Base-by-base conservation (phyloP, 1,139 yeast species). In the Taphrina betulina region DNA sequence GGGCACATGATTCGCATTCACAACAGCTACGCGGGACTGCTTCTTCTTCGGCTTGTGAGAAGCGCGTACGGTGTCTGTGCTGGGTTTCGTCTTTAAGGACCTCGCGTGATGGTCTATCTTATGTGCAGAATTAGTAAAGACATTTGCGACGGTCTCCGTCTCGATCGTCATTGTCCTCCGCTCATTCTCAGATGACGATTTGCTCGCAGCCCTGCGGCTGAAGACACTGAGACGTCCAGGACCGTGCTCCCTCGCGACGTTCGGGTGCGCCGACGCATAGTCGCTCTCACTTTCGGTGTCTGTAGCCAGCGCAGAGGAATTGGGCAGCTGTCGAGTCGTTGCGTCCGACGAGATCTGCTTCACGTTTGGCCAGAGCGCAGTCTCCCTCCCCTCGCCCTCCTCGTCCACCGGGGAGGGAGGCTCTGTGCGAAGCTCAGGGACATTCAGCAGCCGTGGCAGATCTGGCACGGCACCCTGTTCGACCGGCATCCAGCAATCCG, bases 221-320 rank as follows among this genome's bases (percentile, higher is more conserved):
- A 50, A 50, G 46, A 50, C 54, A 24, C 54, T 50, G n/a, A 50
- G 40, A 2, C 54, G 14, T 14, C 54, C 54, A 7, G 45, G 45
- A 24, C 38, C 44, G 3, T 28, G 34, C 44, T 46, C 43, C 12
- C n/a, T 38, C 14, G 14, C 29, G 4, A 10, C 20, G 20, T 33
- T 50, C 5, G 46, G 17, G 5, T 16, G 38, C 7, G 38, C 28
- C 16, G 48, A 43, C 8, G 17, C 14, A 14, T 43, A 43, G 2
- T 29, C 48, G 20, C 38, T 20, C 20, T 43, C 48, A 22, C 48
- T 43, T 28, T 43, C 48, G 5, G 48, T 43, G 20, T 43, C 48
- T n/a, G 48, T 43, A 12, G 31, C 29, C n/a, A 43, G 48, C 19
- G 29, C 48, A 20, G 17, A 20, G 14, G 45, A 41, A 28, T 10